These are phyloP conservation scores for Quercus suber DNA, from an alignment of 306 rosid genomes.

Conservation along the genomic window DNA sequence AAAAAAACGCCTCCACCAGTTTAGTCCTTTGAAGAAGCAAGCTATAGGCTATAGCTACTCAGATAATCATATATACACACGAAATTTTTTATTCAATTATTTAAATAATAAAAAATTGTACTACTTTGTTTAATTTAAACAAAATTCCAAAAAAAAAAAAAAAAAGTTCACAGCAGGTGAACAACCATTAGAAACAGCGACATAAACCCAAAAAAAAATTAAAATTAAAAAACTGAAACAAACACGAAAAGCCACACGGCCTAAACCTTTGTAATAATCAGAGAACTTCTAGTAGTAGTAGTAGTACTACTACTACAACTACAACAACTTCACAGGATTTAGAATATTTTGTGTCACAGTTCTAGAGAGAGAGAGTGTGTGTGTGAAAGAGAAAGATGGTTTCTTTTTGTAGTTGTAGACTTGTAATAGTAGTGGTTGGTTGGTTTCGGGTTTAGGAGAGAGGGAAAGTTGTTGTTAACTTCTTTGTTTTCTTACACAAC, in stretches of 20 bases:
- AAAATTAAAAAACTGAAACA: neutral
- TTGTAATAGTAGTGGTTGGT: neutral
- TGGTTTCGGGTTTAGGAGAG: neutral
- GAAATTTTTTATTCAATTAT: slow-evolving; percentile 16
- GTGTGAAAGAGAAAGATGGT: neutral
- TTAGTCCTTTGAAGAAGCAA: neutral
- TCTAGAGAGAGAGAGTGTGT: neutral
- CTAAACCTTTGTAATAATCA: slow-evolving; percentile 5
- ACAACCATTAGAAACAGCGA: slow-evolving; percentile 37
- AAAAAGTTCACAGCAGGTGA: slow-evolving; percentile 34
- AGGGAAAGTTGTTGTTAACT: neutral
- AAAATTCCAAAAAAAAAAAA: neutral
- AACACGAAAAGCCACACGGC: slow-evolving; percentile 41
- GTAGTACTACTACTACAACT: no score
- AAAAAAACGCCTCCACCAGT: slow-evolving; percentile 32
- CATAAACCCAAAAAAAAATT: neutral
- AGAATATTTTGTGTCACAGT: slow-evolving; percentile 13
- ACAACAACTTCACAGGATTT: neutral
- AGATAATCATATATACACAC: slow-evolving; percentile 15
- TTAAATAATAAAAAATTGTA: neutral
- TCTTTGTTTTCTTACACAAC: no score
- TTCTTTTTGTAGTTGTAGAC: slow-evolving; percentile 14
- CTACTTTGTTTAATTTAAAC: slow-evolving; percentile 21
- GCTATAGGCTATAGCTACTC: neutral
- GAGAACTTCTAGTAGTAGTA: neutral